These are phyloP conservation scores for Amanita muscaria DNA, from an alignment of 768 basidiomycete species.

Conservation along the genomic window DNA sequence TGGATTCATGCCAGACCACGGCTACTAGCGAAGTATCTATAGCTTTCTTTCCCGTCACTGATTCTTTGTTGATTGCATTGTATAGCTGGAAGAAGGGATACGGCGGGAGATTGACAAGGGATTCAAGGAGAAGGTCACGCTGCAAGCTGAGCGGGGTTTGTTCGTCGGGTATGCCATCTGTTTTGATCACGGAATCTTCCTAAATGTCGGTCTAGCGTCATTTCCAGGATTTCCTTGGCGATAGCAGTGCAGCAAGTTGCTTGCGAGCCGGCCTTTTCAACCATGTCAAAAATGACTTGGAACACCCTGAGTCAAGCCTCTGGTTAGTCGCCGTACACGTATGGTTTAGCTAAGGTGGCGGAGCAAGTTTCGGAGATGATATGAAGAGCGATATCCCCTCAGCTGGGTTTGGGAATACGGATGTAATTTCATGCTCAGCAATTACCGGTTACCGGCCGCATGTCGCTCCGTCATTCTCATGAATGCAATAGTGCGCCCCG, in stretches of 20 bases:
- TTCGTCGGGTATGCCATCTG: slow-evolving; percentile 65
- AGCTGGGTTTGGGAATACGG: too few species aligned
- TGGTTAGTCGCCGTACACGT: slow-evolving; percentile 74
- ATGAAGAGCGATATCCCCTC: too few species aligned
- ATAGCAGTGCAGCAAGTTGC: slow-evolving; percentile 69
- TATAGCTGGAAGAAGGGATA: too few species aligned
- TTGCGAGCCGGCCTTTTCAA: slow-evolving; percentile 70
- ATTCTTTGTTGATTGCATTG: too few species aligned
- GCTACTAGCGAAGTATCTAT: slow-evolving; percentile 67
- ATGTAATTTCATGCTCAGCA: slow-evolving; percentile 1
- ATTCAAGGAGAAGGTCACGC: too few species aligned
- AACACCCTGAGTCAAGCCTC: slow-evolving; percentile 71
- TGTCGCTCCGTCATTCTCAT: neutral
- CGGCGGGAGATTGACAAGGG: too few species aligned
- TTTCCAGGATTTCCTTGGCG: slow-evolving; percentile 78
- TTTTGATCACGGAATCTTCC: neutral
- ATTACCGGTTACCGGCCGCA: slow-evolving; percentile 3
- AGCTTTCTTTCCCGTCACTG: neutral
- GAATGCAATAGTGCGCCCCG: neutral
- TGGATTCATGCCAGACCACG: slow-evolving; percentile 93
- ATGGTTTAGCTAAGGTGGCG: too few species aligned
- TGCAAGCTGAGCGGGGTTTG: slow-evolving; percentile 72
- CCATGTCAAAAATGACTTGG: too few species aligned
- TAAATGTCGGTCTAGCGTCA: slow-evolving; percentile 41
- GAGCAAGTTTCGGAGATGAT: too few species aligned